These are phyloP conservation scores for Geotrichum phurueaensis DNA, from an alignment of 1,139 yeast species.

Conservation along the genomic window DNA sequence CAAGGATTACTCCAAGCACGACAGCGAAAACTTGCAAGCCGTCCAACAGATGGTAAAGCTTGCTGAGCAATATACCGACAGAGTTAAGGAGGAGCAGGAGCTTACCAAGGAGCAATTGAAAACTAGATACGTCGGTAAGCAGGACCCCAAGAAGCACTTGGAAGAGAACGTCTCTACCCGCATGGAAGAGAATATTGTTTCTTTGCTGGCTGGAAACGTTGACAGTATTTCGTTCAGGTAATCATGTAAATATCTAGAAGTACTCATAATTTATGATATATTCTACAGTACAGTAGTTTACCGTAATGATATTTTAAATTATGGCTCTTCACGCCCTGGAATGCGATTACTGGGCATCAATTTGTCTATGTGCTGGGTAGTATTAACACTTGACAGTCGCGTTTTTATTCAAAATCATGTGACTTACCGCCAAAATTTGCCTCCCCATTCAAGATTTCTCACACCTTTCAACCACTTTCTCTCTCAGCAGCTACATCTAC, in stretches of 20 bases:
- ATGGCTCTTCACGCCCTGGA: too few species aligned
- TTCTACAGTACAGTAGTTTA: too few species aligned
- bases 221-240: conserved; percentile 55
- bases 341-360: too few species aligned
- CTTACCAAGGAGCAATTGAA: conserved; percentile 81
- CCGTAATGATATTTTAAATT: too few species aligned
- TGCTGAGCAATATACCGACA: conserved; percentile 82
- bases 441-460: neutral
- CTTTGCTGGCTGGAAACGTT: conserved; percentile 80
- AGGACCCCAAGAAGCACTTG: conserved; percentile 96
- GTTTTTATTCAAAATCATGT: neutral
- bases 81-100: conserved; percentile 91
- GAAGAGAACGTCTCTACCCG: conserved; percentile 80
- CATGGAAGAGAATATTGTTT: conserved; percentile 84
- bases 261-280: neutral
- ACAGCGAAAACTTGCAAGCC: conserved; percentile 65
- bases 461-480: neutral
- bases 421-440: neutral
- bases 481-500: neutral
- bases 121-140: conserved; percentile 95
- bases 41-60: conserved; percentile 80
- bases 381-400: neutral
- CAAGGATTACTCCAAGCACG: conserved; percentile 72
- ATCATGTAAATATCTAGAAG: neutral
- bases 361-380: neutral